Conservation (phyloP, 2,329 filamentous ascomycete species). For the Hypoxylon rubiginosum region DNA sequence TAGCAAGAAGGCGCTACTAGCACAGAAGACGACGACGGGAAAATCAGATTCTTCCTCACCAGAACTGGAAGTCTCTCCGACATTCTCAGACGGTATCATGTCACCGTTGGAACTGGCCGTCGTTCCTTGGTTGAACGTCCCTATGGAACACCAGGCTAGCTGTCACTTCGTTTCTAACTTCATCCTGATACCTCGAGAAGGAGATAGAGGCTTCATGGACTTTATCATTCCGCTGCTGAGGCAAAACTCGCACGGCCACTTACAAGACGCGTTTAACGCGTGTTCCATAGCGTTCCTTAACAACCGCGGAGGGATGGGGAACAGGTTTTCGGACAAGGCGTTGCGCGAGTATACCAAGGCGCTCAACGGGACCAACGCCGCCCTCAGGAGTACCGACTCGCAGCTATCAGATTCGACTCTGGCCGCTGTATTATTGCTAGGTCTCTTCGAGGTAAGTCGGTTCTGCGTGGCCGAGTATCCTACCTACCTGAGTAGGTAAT, state of each 20-base stretch:
- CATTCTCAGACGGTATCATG: constrained; percentile 40
- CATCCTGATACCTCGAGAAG: constrained; percentile 66
- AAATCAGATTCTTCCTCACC: constrained; percentile 42
- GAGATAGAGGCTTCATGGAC: constrained; percentile 69
- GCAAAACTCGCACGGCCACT: constrained; percentile 60
- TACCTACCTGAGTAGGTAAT: constrained; percentile 13
- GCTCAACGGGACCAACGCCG: constrained; percentile 64
- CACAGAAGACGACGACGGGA: constrained; percentile 54
- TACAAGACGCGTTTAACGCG: constrained; percentile 70
- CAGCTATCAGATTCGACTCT: constrained; percentile 70
- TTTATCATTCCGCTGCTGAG: constrained; percentile 70
- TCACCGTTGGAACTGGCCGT: constrained; percentile 47
- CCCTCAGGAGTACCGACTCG: constrained; percentile 64
- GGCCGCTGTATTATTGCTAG: constrained; percentile 70
- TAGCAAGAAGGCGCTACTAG: constrained; percentile 61
- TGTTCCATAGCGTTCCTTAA: constrained; percentile 70
- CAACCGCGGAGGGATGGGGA: constrained; percentile 60
- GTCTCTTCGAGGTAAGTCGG: constrained; percentile 68
- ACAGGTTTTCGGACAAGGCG: constrained; percentile 57
- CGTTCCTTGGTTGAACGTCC: constrained; percentile 57
- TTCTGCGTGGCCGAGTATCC: neutral
- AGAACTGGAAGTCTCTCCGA: constrained; percentile 45
- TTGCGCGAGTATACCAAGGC: constrained; percentile 69
- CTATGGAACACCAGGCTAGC: constrained; percentile 67
- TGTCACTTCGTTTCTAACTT: constrained; percentile 74